Evolutionary conservation across 2,329 filamentous ascomycete genomes (phyloP), one percentile per base, ranked within the genome.

Genomic region (Colletotrichum truncatum): DNA sequence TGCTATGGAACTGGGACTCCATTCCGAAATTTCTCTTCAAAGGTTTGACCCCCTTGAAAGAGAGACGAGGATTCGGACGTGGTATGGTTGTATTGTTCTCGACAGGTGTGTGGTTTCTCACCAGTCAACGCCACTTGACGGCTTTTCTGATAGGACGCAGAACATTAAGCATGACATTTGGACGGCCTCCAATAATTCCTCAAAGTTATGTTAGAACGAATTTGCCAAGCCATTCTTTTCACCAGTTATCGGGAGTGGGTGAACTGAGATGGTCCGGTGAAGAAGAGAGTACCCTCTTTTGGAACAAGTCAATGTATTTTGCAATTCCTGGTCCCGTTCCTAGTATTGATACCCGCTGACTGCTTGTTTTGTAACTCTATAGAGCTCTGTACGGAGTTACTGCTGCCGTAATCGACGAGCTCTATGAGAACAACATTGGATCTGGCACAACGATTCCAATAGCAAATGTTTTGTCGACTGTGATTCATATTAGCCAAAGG

Each of bases 91-190:
- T 67, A 73, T 85, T 1, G 57, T 84, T 7, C 73, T 85, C 2
- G 82, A 85, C 66, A 73, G 82, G 76, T 80, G 68, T 34, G 71
- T 66, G n/a, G n/a, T 23, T 3, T 25, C 21, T 6, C 10, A n/a
- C n/a, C 23, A 41, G 6, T 41, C 6, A 49, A 30, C 12, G 23
- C n/a, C n/a, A 11, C 26, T 16, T 6, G 21, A 18, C 26, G 9
- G 25, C 32, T 16, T 26, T 23, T 18, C 21, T 26, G 10, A 11
- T 16, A 8, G 6, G 14, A 11, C n/a, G 21, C 48, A 82, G 78
- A 64, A 80, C 79, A 7, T 69, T 85, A 46, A 84, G 83, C 67
- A 84, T 85, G 79, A 85, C 82, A 0, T 83, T 85, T 66, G 84
- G 83, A 2, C 74, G 84, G 0, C 84, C 84, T 0, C 73, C 77